Evolutionary conservation across 163 green algal species (phyloP), one percentile per base, ranked within the genome.

Genomic region (Chlamydomonas reinhardtii): DNA sequence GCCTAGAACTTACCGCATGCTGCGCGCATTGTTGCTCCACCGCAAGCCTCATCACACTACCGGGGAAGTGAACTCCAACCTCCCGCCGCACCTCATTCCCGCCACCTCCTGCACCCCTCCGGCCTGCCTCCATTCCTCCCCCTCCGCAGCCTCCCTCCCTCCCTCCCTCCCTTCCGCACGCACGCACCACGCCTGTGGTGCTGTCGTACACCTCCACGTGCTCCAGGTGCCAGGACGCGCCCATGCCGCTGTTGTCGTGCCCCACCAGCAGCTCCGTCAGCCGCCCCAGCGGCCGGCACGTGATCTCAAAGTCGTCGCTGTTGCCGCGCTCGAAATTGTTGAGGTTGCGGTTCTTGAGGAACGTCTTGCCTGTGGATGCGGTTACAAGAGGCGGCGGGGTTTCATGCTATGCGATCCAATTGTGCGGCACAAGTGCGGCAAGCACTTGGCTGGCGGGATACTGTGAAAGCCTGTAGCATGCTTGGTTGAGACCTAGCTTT

Each of bases 141-240:
- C 43, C 43, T 11, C 6, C 43, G 43, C 43, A 54, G 43, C 43
- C 43, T n/a, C n/a, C n/a, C n/a, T n/a, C n/a, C n/a, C n/a, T n/a
- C 43, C 43, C 6, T 54, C 43, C 43, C 43, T 16, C 6, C 6
- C 43, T 16, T 54, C 43, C 43, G 43, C 25, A n/a, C 25, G 29
- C 59, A 59, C 62, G 79, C 76, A 89, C 82, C 89, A 89, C 35
- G 31, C 87, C 84, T 0, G 83, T 92, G 61, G 32, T 66, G 56
- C 76, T 56, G 91, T 94, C 84, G 16, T 64, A 73, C 17, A 94
- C 76, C 73, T 93, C 89, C 2, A 95, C 59, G 24, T 76, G 56
- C 74, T 94, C 85, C 66, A 94, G 83, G 66, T 94, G 90, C 93
- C 93, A 96, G 0, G 83, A 74, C 2, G 93, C 37, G 3, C 77